Conservation (phyloP, 768 basidiomycete species). For the Boletus sensibilis region DNA sequence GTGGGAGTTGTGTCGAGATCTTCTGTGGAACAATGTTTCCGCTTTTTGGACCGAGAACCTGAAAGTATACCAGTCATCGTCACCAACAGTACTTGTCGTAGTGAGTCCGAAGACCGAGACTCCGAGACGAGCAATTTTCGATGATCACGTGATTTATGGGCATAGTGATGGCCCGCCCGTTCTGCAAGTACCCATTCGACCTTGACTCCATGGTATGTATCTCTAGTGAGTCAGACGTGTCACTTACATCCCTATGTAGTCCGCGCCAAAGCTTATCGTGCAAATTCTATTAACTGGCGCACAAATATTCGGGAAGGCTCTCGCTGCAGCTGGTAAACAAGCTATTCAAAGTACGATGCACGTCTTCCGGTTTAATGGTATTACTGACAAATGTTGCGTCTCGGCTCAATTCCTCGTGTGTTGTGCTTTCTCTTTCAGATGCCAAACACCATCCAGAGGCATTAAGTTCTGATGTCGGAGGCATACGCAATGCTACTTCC, state of each 20-base stretch:
- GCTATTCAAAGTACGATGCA: slow-evolving; percentile 81
- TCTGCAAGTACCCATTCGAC: background rate
- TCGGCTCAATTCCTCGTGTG: background rate
- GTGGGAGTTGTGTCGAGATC: slow-evolving; percentile 15
- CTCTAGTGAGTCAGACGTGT: background rate
- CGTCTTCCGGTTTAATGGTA: background rate
- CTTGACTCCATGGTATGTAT: slow-evolving; percentile 23
- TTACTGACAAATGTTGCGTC: background rate
- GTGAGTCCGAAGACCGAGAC: background rate
- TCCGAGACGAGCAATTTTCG: slow-evolving; percentile 9
- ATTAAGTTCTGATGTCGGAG: slow-evolving; percentile 66
- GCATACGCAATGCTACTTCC: slow-evolving; percentile 71
- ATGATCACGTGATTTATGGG: slow-evolving; percentile 19
- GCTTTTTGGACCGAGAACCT: slow-evolving; percentile 43
- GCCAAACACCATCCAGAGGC: slow-evolving; percentile 78
- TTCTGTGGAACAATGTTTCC: slow-evolving; percentile 41
- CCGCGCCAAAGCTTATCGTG: slow-evolving; percentile 73
- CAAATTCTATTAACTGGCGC: slow-evolving; percentile 77
- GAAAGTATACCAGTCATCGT: slow-evolving; percentile 11
- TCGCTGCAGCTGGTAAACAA: slow-evolving; percentile 86
- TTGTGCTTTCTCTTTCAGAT: slow-evolving; percentile 48
- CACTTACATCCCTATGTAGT: slow-evolving; percentile 41
- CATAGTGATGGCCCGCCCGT: background rate
- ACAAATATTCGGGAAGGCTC: slow-evolving; percentile 88
- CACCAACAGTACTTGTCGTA: background rate